Percentiles rank a stretch among this genome's conserved stretches.
Conservation (phyloP, 208 protist species). For the Leishmania aethiopica region DNA sequence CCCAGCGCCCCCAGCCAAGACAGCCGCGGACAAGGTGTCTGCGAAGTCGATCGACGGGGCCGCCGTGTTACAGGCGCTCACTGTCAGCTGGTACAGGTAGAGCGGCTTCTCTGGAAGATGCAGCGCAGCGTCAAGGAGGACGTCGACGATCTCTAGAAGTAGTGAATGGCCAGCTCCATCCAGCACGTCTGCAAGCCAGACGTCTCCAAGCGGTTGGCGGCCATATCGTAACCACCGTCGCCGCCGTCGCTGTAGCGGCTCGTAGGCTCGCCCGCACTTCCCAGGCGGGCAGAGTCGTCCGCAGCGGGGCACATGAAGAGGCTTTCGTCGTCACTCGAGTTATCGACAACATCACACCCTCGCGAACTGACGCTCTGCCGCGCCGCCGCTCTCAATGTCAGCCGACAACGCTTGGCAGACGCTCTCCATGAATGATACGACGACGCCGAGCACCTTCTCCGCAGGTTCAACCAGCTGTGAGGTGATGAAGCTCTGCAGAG, state of each 20-base stretch:
- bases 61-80: slow-evolving; percentile 16
- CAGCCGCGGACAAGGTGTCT: slow-evolving; percentile 16
- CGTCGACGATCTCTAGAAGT: slow-evolving; percentile 64
- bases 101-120: slow-evolving; percentile 45
- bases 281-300: slow-evolving; percentile 16
- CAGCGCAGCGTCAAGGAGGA: slow-evolving; percentile 43
- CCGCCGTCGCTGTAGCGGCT: slow-evolving; percentile 16
- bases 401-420: slow-evolving; percentile 24
- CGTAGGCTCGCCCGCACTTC: slow-evolving; percentile 13
- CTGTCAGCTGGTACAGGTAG: slow-evolving; percentile 40
- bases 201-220: slow-evolving; percentile 13
- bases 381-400: slow-evolving; percentile 30
- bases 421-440: slow-evolving; percentile 37
- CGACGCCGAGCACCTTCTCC: slow-evolving; percentile 22
- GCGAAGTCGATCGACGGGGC: slow-evolving; percentile 6
- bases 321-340: slow-evolving; percentile 27
- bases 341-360: slow-evolving; percentile 25
- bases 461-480: slow-evolving; percentile 30
- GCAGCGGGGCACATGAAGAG: neutral
- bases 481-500: slow-evolving; percentile 23
- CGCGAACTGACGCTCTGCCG: slow-evolving; percentile 20
- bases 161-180: slow-evolving; percentile 65
- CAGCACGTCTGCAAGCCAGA: slow-evolving; percentile 30
- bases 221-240: slow-evolving; percentile 7
- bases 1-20: slow-evolving; percentile 9